Evolutionary conservation across 495 filamentous ascomycete species (phyloP).

Genomic region (Neurospora sublineolata): DNA sequence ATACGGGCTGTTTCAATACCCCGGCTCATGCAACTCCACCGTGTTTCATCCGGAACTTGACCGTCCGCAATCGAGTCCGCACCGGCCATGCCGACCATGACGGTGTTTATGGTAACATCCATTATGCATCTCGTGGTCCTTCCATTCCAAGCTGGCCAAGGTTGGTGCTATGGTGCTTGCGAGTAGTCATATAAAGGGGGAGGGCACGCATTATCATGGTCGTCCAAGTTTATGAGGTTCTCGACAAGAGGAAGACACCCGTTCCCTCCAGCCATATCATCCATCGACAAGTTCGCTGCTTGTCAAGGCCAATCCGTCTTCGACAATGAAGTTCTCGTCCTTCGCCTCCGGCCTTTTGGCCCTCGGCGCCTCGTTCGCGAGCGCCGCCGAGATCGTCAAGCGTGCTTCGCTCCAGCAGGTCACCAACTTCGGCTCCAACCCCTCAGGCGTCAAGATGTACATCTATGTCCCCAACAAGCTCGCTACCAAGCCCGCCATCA

Average conservation of each 20-base stretch:
- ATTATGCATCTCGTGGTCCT: neutral
- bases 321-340: slow-evolving; percentile 20
- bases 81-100: neutral
- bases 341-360: slow-evolving; percentile 18
- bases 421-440: slow-evolving; percentile 28
- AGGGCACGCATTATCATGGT: neutral
- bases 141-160: neutral
- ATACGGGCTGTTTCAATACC: neutral
- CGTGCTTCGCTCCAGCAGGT: slow-evolving; percentile 27
- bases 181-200: neutral
- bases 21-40: neutral
- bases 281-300: neutral
- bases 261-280: neutral
- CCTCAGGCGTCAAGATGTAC: slow-evolving; percentile 25
- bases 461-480: slow-evolving; percentile 30
- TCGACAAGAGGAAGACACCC: neutral
- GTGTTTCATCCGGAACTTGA: slow-evolving; percentile 11
- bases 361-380: slow-evolving; percentile 8
- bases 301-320: neutral
- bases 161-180: neutral
- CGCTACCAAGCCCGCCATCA: slow-evolving; percentile 25
- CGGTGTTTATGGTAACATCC: neutral
- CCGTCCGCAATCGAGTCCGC: slow-evolving; percentile 5
- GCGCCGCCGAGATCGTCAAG: slow-evolving; percentile 10
- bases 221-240: neutral